Evolutionary conservation across 306 rosid species (phyloP), one percentile per base, ranked within the genome.

Genomic region (Castanea mollissima): DNA sequence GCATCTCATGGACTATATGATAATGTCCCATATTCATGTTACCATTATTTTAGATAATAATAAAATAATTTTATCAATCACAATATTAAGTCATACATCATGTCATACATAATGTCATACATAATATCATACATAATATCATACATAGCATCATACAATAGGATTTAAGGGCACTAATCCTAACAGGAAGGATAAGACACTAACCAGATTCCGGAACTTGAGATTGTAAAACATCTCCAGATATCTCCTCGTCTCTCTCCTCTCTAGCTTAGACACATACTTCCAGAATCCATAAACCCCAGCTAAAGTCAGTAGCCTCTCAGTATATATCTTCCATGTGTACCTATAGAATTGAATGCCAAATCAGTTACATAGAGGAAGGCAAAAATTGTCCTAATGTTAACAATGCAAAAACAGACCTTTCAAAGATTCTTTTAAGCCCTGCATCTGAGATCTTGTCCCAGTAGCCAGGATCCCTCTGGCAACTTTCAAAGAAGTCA

Each of bases 211-310:
- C 20, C 99, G 99, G 79, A 93, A 95, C 89, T 95, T 93, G 5
- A 95, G 96, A 70, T 88, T 89, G 86, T 93, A 93, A 88, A 95
- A 93, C 99, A 95, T 93, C 89, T 95, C 99, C 2, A 95, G 90
- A 83, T 95, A 95, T 38, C 96, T 82, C 6, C 94, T 90, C 10
- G 94, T 93, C 85, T 93, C 97, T 0, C 81, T 96, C 87, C 99
- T 89, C 71, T 95, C 98, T 2, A 95, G 87, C 76, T 95, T 95
- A 23, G 98, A 95, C 69, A 89, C 99, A 54, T 91, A 81, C 86
- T 95, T 95, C 99, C 99, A 93, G 89, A 95, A 95, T 75, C 94
- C 78, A 73, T 95, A 93, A 56, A 95, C 99, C 76, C 98, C 98
- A 1, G 98, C 98, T 79, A 91, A 80, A 6, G 98, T 91, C 99